Conservation (phyloP, 116 monocot genomes). For the Papilionanthe hybrid region DNA sequence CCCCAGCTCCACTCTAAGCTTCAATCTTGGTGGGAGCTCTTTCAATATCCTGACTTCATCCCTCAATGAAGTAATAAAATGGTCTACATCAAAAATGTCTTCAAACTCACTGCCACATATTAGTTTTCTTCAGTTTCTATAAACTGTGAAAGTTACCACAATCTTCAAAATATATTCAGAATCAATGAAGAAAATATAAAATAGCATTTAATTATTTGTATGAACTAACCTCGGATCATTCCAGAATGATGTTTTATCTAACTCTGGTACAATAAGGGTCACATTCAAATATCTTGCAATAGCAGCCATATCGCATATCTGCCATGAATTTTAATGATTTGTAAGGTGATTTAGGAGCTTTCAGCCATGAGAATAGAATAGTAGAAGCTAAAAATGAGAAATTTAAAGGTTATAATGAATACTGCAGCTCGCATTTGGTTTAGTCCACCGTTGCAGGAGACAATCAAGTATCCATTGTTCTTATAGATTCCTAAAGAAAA, state of each 20-base stretch:
- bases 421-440: conserved; percentile 95
- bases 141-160: neutral
- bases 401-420: conserved; percentile 9
- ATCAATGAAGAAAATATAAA: neutral
- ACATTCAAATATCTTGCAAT: conserved; percentile 69
- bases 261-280: conserved; percentile 66
- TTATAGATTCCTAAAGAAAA: conserved; percentile 59
- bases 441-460: conserved; percentile 92
- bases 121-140: neutral
- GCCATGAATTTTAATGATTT: conserved; percentile 8
- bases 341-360: neutral
- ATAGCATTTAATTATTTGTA: neutral
- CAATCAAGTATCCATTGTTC: conserved; percentile 85
- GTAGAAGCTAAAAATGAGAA: neutral
- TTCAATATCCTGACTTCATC: conserved; percentile 85
- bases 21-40: conserved; percentile 70
- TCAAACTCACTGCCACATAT: conserved; percentile 61
- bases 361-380: neutral
- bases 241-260: conserved; percentile 82
- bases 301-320: conserved; percentile 82
- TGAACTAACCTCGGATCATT: conserved; percentile 52
- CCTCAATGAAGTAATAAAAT: conserved; percentile 78
- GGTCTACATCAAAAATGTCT: conserved; percentile 88
- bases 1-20: conserved; percentile 56
- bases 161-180: neutral